A percentile compares a stretch with the other conserved stretches of the same genome.
Conservation (phyloP, 208 protist genomes). For the Herpetomonas samuelpessoai region DNA sequence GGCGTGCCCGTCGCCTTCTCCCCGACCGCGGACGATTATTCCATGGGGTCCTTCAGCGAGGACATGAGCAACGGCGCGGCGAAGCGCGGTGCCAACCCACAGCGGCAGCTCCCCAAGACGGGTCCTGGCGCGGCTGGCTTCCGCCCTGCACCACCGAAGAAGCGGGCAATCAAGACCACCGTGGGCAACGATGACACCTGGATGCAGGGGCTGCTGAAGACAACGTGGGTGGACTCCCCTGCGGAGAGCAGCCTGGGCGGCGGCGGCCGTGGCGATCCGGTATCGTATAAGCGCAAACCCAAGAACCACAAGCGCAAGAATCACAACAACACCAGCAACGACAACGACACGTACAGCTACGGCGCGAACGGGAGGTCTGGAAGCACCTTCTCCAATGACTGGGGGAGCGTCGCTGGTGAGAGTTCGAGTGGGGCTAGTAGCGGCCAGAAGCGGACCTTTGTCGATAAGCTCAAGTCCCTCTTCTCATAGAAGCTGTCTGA, state of each 20-base stretch:
- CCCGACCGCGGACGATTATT: not conserved
- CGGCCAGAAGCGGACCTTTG: not conserved
- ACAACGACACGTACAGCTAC: not conserved
- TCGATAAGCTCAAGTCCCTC: not conserved
- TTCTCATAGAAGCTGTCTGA: not conserved
- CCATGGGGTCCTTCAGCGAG: not conserved
- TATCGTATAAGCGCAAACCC: slow-evolving; percentile 30
- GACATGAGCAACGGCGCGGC: not conserved
- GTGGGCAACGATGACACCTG: slow-evolving; percentile 40
- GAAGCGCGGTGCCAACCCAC: not conserved
- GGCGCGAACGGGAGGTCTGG: not conserved
- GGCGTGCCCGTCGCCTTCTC: not conserved
- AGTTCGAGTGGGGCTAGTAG: not conserved
- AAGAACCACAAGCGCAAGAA: not conserved
- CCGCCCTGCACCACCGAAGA: not conserved
- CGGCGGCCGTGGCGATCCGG: slow-evolving; percentile 8
- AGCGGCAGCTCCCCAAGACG: not conserved
- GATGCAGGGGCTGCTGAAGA: slow-evolving; percentile 30
- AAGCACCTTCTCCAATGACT: no score
- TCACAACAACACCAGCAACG: slow-evolving; percentile 4
- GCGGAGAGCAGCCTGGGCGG: slow-evolving; percentile 8
- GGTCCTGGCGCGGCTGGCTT: slow-evolving; percentile 1
- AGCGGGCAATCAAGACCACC: slow-evolving; percentile 25
- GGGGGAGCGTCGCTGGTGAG: no score
- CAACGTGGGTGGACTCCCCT: slow-evolving; percentile 41